These are phyloP conservation scores for Lolium perenne DNA, from an alignment of 176 grass and related monocot genomes.

Conservation along the genomic window DNA sequence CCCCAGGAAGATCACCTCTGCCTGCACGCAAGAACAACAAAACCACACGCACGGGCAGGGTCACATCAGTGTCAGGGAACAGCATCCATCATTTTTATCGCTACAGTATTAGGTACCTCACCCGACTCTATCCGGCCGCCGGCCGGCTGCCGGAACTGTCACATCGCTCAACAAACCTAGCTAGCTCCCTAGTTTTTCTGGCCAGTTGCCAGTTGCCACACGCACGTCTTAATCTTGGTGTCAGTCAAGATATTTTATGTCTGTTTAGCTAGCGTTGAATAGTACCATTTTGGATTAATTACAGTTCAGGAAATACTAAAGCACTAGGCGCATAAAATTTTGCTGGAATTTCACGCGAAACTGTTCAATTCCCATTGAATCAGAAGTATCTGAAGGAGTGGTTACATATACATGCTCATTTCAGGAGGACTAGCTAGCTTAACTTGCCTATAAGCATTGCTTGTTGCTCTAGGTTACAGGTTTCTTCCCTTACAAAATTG, in stretches of 20 bases:
- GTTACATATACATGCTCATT: not conserved
- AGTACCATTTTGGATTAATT: not conserved
- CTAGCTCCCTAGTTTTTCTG: not conserved
- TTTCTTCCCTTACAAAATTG: not conserved
- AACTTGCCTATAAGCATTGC: not conserved
- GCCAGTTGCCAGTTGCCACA: not conserved
- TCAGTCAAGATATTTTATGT: conserved; percentile 1
- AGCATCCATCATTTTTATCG: not conserved
- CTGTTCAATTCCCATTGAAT: not conserved
- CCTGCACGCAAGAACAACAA: conserved; percentile 44
- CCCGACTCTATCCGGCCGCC: conserved; percentile 38
- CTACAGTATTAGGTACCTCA: not conserved
- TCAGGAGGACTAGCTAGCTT: not conserved
- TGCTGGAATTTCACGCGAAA: not conserved
- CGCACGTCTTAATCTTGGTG: conserved; percentile 38
- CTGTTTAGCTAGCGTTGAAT: not conserved
- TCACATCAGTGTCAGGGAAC: not conserved
- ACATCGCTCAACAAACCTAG: conserved; percentile 47
- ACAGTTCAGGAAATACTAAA: not conserved
- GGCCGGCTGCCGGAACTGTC: conserved; percentile 45
- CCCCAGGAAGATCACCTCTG: conserved; percentile 85
- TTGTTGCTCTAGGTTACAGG: not conserved
- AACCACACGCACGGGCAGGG: not conserved
- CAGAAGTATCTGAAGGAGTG: not conserved
- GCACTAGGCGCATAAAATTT: not conserved